Evolutionary conservation across 768 basidiomycete genomes (phyloP), one percentile per base, ranked within the genome.

Genomic region (Termitomyces sp.): DNA sequence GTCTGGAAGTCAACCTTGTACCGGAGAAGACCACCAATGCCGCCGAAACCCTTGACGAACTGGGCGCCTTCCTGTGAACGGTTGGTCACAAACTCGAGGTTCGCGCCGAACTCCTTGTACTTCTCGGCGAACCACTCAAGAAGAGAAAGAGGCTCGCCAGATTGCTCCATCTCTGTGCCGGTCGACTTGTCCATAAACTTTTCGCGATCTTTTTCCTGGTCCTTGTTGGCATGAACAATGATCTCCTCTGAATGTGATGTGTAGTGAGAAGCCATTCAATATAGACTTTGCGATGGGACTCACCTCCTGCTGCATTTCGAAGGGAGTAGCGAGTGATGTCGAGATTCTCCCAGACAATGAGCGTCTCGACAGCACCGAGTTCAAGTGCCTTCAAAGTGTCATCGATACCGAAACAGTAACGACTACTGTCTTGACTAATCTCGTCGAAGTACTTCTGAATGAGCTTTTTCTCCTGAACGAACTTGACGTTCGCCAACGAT

Each of bases 391-490:
- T 97, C 60, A 99, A 81, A 1, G 96, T 98, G 67, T 99, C 97
- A 15, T 92, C 92, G 58, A 99, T 85, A 73, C 97, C 97, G 69
- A 96, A 98, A 75, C 95, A 97, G 76, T 96, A 98, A 70, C 88
- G 91, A 64, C 85, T 91, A 33, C 92, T 94, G 66, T 99, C 97
- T 68, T 92, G 91, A 63, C 94, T 96, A 74, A 99, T 99, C 74
- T 99, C 97, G 66, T 98, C 96, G 68, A 99, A 99, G 78, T 98
- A 98, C 69, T 84, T 89, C 70, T 98, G 95, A 63, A 99, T 98
- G 46, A 99, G 84, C 70, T 79, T 88, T 80, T 98, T 98, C 78
- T 99, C 97, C 72, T 98, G 96, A 32, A 99, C 96, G 64, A 99
- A 98, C 70, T 99, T 99, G 78, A 99, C 97, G 70, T 98, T 98